A percentile compares a stretch with the other conserved stretches of the same genome.
Evolutionary conservation across 805 yeast species (phyloP).

Genomic region (Sugiyamaella americana): DNA sequence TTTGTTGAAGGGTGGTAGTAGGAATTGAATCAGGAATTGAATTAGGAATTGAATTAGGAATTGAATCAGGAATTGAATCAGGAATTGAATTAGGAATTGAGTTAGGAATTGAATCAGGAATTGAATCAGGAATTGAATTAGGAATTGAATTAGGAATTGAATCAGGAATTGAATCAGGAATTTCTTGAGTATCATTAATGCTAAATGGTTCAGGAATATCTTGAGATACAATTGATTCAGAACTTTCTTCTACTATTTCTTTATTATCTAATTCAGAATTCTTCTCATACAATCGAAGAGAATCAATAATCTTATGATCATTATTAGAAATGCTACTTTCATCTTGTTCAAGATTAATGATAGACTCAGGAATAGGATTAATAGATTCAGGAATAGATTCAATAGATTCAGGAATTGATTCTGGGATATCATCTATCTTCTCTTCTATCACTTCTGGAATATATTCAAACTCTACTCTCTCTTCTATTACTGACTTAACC

Average conservation of each 20-base stretch:
- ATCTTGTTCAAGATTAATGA: too few relatives aligned
- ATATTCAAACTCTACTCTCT: too few relatives aligned
- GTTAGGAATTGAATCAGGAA: not conserved
- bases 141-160: not conserved
- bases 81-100: not conserved
- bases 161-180: not conserved
- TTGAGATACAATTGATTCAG: too few relatives aligned
- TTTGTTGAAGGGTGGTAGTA: too few relatives aligned
- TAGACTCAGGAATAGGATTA: too few relatives aligned
- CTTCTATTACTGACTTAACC: not conserved
- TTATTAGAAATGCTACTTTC: not conserved
- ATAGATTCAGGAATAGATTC: too few relatives aligned
- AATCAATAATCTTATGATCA: not conserved
- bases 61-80: slow-evolving; percentile 2
- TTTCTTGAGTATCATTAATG: not conserved
- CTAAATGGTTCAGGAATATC: too few relatives aligned
- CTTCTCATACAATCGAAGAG: not conserved
- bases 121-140: not conserved
- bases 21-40: not conserved
- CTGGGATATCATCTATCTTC: not conserved
- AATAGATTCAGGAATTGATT: not conserved
- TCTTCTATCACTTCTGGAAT: not conserved
- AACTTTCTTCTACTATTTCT: not conserved
- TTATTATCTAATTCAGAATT: not conserved
- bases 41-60: slow-evolving; percentile 1